Percentiles rank a stretch among this genome's conserved stretches.
These are phyloP conservation scores for Trichoderma sp. DNA, from an alignment of 2,329 filamentous ascomycete species.

Conservation along the genomic window DNA sequence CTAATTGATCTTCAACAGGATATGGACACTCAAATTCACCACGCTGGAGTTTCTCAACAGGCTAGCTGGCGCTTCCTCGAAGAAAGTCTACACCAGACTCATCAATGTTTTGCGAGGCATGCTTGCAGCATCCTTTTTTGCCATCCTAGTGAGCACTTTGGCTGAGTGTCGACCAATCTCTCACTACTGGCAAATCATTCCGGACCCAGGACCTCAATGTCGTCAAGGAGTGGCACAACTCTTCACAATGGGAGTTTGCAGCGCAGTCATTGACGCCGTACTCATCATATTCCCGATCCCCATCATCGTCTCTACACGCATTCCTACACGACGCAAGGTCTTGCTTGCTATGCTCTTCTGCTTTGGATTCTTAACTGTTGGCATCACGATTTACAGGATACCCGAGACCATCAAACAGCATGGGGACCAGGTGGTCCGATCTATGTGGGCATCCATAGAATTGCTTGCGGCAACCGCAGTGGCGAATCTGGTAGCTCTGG, in stretches of 20 bases:
- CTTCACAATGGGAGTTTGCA: slow-evolving; percentile 2
- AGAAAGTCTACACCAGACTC: background rate
- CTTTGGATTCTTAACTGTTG: slow-evolving; percentile 1
- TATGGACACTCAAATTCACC: slow-evolving; percentile 8
- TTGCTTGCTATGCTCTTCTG: slow-evolving; percentile 5
- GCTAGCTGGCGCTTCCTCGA: background rate
- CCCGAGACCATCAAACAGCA: background rate
- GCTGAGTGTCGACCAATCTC: background rate
- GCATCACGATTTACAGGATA: slow-evolving; percentile 1
- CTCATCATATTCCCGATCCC: slow-evolving; percentile 7
- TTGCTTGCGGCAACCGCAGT: slow-evolving; percentile 7
- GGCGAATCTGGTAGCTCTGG: slow-evolving; percentile 1
- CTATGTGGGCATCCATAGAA: slow-evolving; percentile 8
- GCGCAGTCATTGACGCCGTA: background rate
- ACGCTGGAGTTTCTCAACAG: slow-evolving; percentile 3
- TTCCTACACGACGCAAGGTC: background rate
- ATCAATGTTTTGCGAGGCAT: background rate
- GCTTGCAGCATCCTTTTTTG: background rate
- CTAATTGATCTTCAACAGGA: background rate
- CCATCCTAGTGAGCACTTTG: background rate
- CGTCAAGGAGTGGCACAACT: slow-evolving; percentile 5
- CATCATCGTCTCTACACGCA: slow-evolving; percentile 3
- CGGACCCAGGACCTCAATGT: slow-evolving; percentile 1
- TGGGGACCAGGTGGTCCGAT: background rate
- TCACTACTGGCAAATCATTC: slow-evolving; percentile 3